Evolutionary conservation across 306 rosid species (phyloP).

Genomic region (Herpetospermum pedunculosum): DNA sequence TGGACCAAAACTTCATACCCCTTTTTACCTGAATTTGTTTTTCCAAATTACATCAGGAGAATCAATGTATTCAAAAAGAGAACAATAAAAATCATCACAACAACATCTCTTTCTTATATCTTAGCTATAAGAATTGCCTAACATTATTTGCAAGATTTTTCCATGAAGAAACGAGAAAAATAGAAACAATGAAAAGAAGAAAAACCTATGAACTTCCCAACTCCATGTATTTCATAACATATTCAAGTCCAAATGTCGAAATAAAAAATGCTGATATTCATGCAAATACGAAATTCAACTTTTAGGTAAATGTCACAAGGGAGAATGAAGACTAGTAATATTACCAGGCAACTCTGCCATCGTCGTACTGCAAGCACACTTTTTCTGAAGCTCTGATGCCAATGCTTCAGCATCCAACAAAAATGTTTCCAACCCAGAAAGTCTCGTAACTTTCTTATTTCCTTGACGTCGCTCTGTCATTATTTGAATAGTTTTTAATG

Average conservation of each 20-base stretch:
- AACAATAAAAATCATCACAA: background rate
- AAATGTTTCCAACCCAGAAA: conserved; percentile 76
- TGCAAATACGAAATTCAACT: background rate
- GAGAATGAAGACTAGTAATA: background rate
- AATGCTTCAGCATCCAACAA: conserved; percentile 75
- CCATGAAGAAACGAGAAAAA: background rate
- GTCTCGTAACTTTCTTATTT: conserved; percentile 83
- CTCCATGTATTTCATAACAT: background rate
- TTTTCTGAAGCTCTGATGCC: conserved; percentile 90
- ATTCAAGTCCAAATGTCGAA: background rate
- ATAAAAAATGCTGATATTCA: background rate
- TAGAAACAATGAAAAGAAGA: background rate
- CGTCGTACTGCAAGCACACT: conserved; percentile 90
- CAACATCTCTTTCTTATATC: background rate
- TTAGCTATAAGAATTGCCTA: background rate
- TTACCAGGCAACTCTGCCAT: conserved; percentile 81
- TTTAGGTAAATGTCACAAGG: background rate
- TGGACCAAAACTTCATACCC: conserved; percentile 82
- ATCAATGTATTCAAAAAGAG: background rate
- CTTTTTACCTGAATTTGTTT: conserved; percentile 55
- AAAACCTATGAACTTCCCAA: background rate
- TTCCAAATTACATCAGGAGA: background rate
- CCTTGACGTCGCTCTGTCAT: conserved; percentile 89
- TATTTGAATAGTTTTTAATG: conserved; percentile 66
- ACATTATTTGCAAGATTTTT: background rate